A percentile compares a stretch with the other conserved stretches of the same genome.
Conservation (phyloP, 2,329 filamentous ascomycete species). For the Trichoderma sp. region DNA sequence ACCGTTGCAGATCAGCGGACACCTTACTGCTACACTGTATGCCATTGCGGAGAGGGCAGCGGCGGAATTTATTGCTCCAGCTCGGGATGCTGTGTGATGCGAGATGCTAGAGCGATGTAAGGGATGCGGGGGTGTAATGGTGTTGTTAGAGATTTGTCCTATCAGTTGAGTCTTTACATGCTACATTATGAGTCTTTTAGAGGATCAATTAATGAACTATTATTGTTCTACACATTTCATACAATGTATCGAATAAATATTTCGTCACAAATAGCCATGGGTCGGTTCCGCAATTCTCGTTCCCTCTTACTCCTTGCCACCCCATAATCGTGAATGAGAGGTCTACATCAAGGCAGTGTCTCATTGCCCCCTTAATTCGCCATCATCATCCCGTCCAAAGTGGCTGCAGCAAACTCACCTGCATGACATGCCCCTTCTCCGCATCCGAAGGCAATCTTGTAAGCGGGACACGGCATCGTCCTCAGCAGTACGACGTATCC, state of each 20-base stretch:
- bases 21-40: conserved; percentile 33
- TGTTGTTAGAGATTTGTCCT: neutral
- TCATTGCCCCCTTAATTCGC: neutral
- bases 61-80: conserved; percentile 30
- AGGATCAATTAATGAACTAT: neutral
- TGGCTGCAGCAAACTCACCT: neutral
- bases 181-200: neutral
- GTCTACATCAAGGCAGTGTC: neutral
- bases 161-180: neutral
- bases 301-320: neutral
- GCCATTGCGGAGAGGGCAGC: conserved; percentile 41
- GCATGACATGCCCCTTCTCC: neutral
- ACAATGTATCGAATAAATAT: neutral
- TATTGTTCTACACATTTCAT: neutral
- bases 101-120: neutral
- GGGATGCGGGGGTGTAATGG: neutral
- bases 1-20: conserved; percentile 42
- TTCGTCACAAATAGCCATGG: neutral
- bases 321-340: neutral
- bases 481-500: neutral
- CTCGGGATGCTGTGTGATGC: neutral
- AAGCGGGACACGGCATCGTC: neutral
- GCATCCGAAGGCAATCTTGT: neutral
- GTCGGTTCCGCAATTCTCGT: neutral
- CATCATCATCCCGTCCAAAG: neutral